phyloP scores from a whole-genome alignment of 306 rosid genomes.

The Oxytropis ochrocephala region DNA sequence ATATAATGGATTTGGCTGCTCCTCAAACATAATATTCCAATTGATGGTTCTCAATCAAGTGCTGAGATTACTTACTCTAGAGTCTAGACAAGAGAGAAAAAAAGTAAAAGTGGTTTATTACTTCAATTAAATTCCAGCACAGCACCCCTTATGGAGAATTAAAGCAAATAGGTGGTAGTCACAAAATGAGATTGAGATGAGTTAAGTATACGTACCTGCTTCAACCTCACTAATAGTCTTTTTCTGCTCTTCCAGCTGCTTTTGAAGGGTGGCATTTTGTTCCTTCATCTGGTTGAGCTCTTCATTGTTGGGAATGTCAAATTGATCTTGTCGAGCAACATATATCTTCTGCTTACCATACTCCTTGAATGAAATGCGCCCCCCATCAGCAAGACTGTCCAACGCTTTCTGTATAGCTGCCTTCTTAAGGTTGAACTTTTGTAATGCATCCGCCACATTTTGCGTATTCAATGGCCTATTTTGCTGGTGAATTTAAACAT shows the following conservation, averaged over 20 bases:
- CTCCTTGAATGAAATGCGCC: conserved; percentile 79
- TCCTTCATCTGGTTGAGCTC: conserved; percentile 89
- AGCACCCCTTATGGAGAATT: too few species aligned
- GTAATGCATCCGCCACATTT: conserved; percentile 79
- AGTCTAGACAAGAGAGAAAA: too few species aligned
- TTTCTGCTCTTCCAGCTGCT: conserved; percentile 47
- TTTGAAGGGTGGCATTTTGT: conserved; percentile 52
- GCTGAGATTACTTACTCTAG: too few species aligned
- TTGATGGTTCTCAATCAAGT: too few species aligned
- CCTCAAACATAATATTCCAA: too few species aligned
- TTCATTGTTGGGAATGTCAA: conserved; percentile 61
- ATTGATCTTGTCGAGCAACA: conserved; percentile 79
- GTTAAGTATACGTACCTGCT: conserved; percentile 50
- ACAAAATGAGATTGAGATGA: not conserved
- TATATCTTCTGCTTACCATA: conserved; percentile 97
- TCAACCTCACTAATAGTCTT: conserved; percentile 52
- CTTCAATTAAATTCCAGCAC: not conserved
- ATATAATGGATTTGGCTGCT: too few species aligned
- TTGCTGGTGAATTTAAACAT: conserved; percentile 48
- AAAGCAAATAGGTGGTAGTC: not conserved
- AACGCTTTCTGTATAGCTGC: conserved; percentile 68
- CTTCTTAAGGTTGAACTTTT: conserved; percentile 86
- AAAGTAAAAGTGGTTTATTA: not conserved
- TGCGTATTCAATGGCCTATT: conserved; percentile 81
- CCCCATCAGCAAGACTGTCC: conserved; percentile 70